Percentiles rank a stretch among this genome's conserved stretches.
phyloP scores from a whole-genome alignment of 108 stramenopile species.

The Aurantiochytrium sp. region DNA sequence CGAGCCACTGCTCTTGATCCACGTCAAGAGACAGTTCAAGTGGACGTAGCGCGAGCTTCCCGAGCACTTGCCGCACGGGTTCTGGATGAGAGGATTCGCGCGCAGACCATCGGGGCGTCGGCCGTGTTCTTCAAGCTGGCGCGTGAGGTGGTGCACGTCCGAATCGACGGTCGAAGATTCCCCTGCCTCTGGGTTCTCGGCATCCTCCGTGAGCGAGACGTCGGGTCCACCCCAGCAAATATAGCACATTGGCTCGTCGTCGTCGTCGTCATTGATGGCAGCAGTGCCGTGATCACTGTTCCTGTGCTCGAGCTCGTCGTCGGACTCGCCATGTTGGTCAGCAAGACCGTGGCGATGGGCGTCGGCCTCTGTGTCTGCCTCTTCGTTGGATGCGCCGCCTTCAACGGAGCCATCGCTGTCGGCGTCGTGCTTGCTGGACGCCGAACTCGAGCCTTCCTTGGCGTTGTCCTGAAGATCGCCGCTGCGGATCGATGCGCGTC shows the following conservation, averaged over 20 bases:
- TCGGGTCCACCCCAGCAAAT: slow-evolving; percentile 6
- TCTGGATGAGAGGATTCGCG: not conserved
- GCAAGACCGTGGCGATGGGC: not conserved
- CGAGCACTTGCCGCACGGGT: slow-evolving; percentile 10
- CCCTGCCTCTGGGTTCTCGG: not conserved
- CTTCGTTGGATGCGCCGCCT: not conserved
- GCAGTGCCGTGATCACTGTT: too few species aligned
- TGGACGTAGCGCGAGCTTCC: slow-evolving; percentile 17
- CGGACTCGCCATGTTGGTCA: not conserved
- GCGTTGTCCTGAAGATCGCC: not conserved
- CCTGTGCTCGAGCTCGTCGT: not conserved
- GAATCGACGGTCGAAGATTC: not conserved
- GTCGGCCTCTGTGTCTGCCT: not conserved
- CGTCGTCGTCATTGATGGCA: not conserved
- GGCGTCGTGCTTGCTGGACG: not conserved
- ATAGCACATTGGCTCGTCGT: not conserved
- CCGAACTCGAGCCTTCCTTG: not conserved
- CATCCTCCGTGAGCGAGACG: not conserved
- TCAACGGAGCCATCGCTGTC: not conserved
- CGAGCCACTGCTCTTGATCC: not conserved
- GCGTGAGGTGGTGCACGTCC: not conserved
- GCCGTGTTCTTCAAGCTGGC: not conserved
- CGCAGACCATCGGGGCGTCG: not conserved
- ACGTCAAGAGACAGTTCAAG: not conserved
- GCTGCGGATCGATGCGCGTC: not conserved